phyloP scores from a whole-genome alignment of 768 basidiomycete species.

The Tephrocybe rancida region DNA sequence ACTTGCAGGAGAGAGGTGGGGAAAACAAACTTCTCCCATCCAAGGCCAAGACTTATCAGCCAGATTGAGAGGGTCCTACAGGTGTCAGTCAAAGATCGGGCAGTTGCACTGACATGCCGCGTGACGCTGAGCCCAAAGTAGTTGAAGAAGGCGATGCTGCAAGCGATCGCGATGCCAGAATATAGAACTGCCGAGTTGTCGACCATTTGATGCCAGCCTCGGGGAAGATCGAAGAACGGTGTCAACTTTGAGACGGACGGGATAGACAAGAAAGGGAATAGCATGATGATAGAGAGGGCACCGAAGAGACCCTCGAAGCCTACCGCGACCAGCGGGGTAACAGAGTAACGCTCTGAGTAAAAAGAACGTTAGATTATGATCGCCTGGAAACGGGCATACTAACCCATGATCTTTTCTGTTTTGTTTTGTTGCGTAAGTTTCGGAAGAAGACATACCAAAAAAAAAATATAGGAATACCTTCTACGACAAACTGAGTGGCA shows the following conservation, averaged over 20 bases:
- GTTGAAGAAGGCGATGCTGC: conserved; percentile 83
- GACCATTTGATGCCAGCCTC: conserved; percentile 90
- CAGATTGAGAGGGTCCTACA: conserved; percentile 97
- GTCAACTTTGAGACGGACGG: conserved; percentile 63
- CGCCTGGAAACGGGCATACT: conserved; percentile 8
- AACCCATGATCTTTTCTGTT: conserved; percentile 86
- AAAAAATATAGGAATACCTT: conserved; percentile 43
- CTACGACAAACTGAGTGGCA: conserved; percentile 91
- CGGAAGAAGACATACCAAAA: background rate
- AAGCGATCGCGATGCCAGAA: conserved; percentile 69
- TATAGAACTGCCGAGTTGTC: conserved; percentile 71
- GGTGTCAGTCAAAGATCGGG: conserved; percentile 89
- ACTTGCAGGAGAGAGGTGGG: conserved; percentile 86
- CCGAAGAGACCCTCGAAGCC: conserved; percentile 96
- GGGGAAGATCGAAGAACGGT: conserved; percentile 84
- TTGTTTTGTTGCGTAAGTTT: conserved; percentile 10
- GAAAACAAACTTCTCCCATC: conserved; percentile 87
- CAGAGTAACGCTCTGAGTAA: conserved; percentile 61
- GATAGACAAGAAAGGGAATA: conserved; percentile 80
- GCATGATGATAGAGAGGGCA: conserved; percentile 71
- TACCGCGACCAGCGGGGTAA: conserved; percentile 90
- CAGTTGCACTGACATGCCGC: conserved; percentile 91
- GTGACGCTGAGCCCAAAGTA: conserved; percentile 92
- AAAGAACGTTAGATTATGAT: background rate
- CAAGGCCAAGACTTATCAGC: conserved; percentile 85